These are phyloP conservation scores for Nitzschia sp. DNA, from an alignment of 108 stramenopile genomes.

Conservation along the genomic window DNA sequence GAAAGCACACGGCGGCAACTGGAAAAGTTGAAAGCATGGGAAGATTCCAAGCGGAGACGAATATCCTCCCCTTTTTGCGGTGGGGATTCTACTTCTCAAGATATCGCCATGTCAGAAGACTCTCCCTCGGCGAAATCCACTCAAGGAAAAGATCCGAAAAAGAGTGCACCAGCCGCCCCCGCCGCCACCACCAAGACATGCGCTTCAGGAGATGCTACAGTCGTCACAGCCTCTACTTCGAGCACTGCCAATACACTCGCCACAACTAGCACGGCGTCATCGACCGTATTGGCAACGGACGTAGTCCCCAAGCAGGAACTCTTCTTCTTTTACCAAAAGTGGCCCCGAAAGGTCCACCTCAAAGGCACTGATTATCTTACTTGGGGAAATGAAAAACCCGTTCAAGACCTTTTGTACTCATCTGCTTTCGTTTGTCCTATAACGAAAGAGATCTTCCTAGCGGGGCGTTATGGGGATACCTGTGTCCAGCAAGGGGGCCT, in stretches of 20 bases:
- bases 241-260: not conserved
- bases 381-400: slow-evolving; percentile 35
- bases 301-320: slow-evolving; percentile 28
- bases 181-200: not conserved
- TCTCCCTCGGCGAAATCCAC: not conserved
- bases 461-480: not conserved
- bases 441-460: slow-evolving; percentile 18
- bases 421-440: slow-evolving; percentile 30
- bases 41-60: not conserved
- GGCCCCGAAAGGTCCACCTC: slow-evolving; percentile 21
- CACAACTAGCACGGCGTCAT: not conserved
- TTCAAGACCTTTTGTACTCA: slow-evolving; percentile 7
- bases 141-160: not conserved
- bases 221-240: not conserved
- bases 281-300: not conserved
- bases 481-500: not conserved
- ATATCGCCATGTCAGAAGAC: not conserved
- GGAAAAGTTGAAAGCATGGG: not conserved
- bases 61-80: not conserved
- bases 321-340: slow-evolving; percentile 28
- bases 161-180: not conserved
- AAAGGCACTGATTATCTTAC: slow-evolving; percentile 30
- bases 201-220: not conserved
- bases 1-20: not conserved
- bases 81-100: no score